Percentiles rank a stretch among this genome's conserved stretches.
These are phyloP conservation scores for Eucalyptus albens DNA, from an alignment of 345 rosid genomes.

Conservation along the genomic window DNA sequence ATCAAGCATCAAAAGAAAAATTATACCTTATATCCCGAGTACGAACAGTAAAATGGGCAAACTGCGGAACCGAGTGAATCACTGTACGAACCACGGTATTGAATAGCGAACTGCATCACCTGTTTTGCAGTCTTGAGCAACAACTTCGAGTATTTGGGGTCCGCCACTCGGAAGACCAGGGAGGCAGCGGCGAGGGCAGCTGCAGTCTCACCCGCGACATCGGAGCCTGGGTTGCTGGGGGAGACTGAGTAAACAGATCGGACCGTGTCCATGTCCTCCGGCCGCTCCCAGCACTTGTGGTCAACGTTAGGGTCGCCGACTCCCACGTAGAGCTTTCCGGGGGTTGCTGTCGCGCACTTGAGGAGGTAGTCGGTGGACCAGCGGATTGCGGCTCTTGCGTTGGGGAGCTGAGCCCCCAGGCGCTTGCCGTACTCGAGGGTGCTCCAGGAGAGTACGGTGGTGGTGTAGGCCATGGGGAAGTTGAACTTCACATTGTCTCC, in stretches of 20 bases:
- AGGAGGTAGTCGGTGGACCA: conserved; percentile 85
- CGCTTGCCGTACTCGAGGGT: conserved; percentile 66
- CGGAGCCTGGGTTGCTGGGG: conserved; percentile 76
- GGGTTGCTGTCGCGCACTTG: conserved; percentile 70
- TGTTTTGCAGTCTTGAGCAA: conserved; percentile 45
- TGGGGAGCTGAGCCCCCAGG: conserved; percentile 50
- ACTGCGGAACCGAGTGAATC: conserved; percentile 69
- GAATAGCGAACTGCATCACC: conserved; percentile 72
- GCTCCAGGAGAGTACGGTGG: conserved; percentile 92
- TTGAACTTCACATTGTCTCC: conserved; percentile 92
- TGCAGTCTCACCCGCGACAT: conserved; percentile 81
- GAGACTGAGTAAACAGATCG: conserved; percentile 67
- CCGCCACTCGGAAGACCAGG: conserved; percentile 57
- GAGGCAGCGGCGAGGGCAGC: conserved; percentile 94
- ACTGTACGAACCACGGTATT: conserved; percentile 69
- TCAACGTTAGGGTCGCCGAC: conserved; percentile 88
- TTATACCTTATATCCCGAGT: conserved; percentile 75
- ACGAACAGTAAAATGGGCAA: conserved; percentile 88
- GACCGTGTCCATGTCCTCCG: conserved; percentile 89
- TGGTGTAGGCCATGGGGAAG: conserved; percentile 89
- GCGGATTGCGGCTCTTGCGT: conserved; percentile 55
- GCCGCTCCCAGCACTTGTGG: conserved; percentile 93
- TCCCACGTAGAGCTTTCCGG: conserved; percentile 77
- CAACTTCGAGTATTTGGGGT: conserved; percentile 35
- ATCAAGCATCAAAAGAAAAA: background rate